Conservation (phyloP, 2,329 filamentous ascomycete genomes). For the Hymenoscyphus albidus region DNA sequence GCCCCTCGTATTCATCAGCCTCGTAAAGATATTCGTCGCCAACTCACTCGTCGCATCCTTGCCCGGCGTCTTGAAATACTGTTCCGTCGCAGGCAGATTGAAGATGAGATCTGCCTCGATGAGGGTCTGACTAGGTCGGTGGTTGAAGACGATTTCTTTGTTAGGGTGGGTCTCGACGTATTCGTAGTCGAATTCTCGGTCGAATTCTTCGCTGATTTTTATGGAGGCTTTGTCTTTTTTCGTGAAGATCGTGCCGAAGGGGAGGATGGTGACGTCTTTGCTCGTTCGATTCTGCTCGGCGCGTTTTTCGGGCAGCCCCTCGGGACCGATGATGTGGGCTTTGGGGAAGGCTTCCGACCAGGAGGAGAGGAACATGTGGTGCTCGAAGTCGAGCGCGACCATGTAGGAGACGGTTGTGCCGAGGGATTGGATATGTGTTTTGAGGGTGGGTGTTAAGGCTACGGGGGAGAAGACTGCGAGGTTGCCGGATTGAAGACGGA, state of each 20-base stretch:
- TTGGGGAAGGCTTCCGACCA: constrained; percentile 78
- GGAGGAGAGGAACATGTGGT: constrained; percentile 87
- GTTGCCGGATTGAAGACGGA: constrained; percentile 61
- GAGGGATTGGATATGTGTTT: constrained; percentile 58
- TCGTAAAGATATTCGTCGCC: constrained; percentile 53
- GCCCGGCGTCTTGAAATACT: constrained; percentile 60
- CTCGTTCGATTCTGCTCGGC: constrained; percentile 54
- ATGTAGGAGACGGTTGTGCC: constrained; percentile 77
- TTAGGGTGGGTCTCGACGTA: constrained; percentile 77
- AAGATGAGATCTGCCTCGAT: constrained; percentile 91
- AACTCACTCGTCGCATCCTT: constrained; percentile 53
- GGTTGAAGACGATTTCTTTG: constrained; percentile 83
- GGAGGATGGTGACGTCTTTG: constrained; percentile 37
- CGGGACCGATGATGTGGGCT: constrained; percentile 76
- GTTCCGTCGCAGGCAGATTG: constrained; percentile 83
- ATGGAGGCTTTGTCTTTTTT: constrained; percentile 47
- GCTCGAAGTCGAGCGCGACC: constrained; percentile 82
- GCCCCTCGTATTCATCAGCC: constrained; percentile 59
- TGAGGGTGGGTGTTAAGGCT: constrained; percentile 72
- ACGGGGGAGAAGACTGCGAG: constrained; percentile 92
- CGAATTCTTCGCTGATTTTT: constrained; percentile 71
- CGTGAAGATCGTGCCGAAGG: constrained; percentile 66
- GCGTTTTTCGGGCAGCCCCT: constrained; percentile 81
- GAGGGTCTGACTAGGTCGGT: constrained; percentile 72
- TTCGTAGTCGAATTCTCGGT: constrained; percentile 80